Evolutionary conservation across 768 basidiomycete genomes (phyloP).

Genomic region (Lactifluus echinatus): DNA sequence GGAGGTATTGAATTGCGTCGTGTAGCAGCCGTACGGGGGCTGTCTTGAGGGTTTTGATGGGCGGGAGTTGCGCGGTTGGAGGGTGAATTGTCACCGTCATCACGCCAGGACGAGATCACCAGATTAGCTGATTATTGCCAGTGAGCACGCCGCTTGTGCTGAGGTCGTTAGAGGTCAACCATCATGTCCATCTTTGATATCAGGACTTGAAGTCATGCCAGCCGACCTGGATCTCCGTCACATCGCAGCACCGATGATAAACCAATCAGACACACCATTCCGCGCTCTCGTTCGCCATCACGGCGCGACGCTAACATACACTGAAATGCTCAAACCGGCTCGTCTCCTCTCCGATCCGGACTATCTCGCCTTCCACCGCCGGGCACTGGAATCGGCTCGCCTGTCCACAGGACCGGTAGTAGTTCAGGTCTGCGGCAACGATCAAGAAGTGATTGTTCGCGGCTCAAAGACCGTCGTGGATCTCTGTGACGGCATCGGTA

Average conservation of each 20-base stretch:
- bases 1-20: constrained; percentile 43
- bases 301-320: constrained; percentile 61
- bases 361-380: constrained; percentile 55
- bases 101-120: background rate
- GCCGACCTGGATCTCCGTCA: constrained; percentile 24
- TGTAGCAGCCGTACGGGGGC: constrained; percentile 24
- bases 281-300: constrained; percentile 51
- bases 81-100: background rate
- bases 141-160: too few species aligned
- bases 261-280: constrained; percentile 73
- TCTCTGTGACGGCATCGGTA: constrained; percentile 66
- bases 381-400: constrained; percentile 38
- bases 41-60: constrained; percentile 4
- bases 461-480: constrained; percentile 52
- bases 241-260: constrained; percentile 70
- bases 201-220: background rate
- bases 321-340: constrained; percentile 68
- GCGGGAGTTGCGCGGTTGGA: constrained; percentile 7
- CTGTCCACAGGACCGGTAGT: constrained; percentile 41
- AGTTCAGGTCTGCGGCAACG: constrained; percentile 67
- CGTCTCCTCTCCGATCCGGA: constrained; percentile 52
- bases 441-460: constrained; percentile 49
- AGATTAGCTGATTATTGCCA: too few species aligned
- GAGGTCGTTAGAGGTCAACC: background rate
- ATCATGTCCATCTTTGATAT: background rate